Percentiles rank a stretch among this genome's conserved stretches.
phyloP scores from a whole-genome alignment of 371 early-diverging fungal species.

The Lichtheimia corymbifera region DNA sequence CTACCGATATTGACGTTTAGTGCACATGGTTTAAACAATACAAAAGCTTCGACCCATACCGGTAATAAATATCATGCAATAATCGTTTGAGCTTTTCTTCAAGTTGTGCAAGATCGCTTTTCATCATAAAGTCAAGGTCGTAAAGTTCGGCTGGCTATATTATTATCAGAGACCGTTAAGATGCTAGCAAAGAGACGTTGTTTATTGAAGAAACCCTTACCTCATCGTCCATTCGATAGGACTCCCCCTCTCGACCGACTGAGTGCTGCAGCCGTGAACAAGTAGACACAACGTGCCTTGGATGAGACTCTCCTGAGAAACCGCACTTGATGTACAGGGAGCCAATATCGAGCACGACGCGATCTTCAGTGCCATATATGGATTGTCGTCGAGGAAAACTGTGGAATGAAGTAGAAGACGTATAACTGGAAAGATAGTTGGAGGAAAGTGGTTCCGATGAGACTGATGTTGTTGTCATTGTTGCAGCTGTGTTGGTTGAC shows the following conservation, averaged over 20 bases:
- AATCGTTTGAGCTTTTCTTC: conserved; percentile 44
- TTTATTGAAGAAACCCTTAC: conserved; percentile 18
- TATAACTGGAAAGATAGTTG: conserved; percentile 38
- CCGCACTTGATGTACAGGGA: conserved; percentile 84
- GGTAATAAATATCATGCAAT: conserved; percentile 48
- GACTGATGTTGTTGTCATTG: conserved; percentile 52
- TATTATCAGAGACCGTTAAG: not conserved
- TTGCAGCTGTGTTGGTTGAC: not conserved
- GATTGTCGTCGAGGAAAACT: conserved; percentile 56
- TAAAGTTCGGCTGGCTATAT: conserved; percentile 48
- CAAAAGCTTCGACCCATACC: conserved; percentile 19
- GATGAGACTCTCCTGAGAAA: conserved; percentile 84
- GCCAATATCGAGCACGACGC: conserved; percentile 87
- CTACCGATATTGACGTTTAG: conserved; percentile 24
- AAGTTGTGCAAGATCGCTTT: conserved; percentile 30
- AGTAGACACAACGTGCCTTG: conserved; percentile 71
- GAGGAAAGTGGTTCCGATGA: conserved; percentile 43
- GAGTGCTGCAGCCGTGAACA: conserved; percentile 36
- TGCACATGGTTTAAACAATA: conserved; percentile 1
- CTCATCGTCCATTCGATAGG: conserved; percentile 43
- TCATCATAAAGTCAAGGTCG: conserved; percentile 52
- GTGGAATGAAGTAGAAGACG: conserved; percentile 38
- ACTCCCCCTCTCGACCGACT: conserved; percentile 41
- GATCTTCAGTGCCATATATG: conserved; percentile 80
- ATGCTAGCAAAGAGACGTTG: no score